These are phyloP conservation scores for Globisporangium lucens DNA, from an alignment of 352 stramenopile genomes.

Conservation along the genomic window DNA sequence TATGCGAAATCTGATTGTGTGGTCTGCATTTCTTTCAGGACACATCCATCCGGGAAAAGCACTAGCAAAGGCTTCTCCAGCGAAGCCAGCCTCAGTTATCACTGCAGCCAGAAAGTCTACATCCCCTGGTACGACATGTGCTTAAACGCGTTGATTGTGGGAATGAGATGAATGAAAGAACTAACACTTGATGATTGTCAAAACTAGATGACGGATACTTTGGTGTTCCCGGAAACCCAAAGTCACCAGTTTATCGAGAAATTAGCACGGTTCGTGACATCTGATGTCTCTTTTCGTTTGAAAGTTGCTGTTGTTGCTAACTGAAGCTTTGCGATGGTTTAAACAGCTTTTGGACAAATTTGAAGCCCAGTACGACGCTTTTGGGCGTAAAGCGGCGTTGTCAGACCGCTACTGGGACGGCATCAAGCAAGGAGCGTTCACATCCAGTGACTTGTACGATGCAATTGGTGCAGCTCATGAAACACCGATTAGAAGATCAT, in stretches of 20 bases:
- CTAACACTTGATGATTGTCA: constrained; percentile 1
- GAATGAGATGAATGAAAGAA: neutral
- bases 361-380: constrained; percentile 57
- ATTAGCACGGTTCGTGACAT: constrained; percentile 39
- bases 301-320: neutral
- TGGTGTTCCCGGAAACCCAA: constrained; percentile 39
- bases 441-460: constrained; percentile 73
- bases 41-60: constrained; percentile 63
- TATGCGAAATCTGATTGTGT: neutral
- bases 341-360: constrained; percentile 41
- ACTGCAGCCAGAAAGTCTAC: neutral
- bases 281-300: neutral
- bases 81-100: constrained; percentile 8
- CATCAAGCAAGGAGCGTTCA: constrained; percentile 36
- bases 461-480: constrained; percentile 65
- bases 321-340: neutral
- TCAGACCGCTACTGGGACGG: constrained; percentile 33
- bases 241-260: constrained; percentile 59
- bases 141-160: neutral
- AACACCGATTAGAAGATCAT: constrained; percentile 13
- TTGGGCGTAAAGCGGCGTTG: constrained; percentile 41
- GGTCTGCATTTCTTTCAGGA: constrained; percentile 23
- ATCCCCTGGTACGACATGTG: neutral
- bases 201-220: constrained; percentile 47
- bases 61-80: constrained; percentile 15